phyloP scores from a whole-genome alignment of 768 basidiomycete genomes.

The Favolaschia claudopus region DNA sequence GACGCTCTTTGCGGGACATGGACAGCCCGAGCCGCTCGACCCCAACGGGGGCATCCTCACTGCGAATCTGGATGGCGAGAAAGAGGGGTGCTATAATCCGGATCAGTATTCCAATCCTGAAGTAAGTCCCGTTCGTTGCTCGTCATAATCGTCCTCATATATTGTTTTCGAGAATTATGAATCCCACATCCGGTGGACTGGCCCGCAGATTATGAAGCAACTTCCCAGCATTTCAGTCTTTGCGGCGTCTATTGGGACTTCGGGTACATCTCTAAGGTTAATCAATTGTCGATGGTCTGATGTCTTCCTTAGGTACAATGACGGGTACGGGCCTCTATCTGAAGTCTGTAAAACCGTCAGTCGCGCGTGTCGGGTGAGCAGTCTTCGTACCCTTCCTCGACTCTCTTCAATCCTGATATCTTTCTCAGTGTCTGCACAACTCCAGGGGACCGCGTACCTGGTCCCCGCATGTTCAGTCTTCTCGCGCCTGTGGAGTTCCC shows the following conservation, averaged over 20 bases:
- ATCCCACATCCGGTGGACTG: conserved; percentile 36
- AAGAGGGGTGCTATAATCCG: conserved; percentile 27
- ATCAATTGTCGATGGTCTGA: not conserved
- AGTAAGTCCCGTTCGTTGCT: not conserved
- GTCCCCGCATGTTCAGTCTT: conserved; percentile 30
- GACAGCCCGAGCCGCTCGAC: conserved; percentile 31
- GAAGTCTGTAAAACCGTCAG: conserved; percentile 28
- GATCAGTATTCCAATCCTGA: conserved; percentile 32
- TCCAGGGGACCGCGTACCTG: conserved; percentile 31
- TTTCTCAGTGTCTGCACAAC: conserved; percentile 26
- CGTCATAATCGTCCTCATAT: too few relatives aligned
- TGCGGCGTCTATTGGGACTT: conserved; percentile 32
- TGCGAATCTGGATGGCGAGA: conserved; percentile 24
- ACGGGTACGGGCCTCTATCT: conserved; percentile 33
- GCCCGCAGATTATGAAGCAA: conserved; percentile 34
- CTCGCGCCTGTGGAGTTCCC: conserved; percentile 34
- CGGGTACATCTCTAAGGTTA: conserved; percentile 13
- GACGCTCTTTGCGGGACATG: conserved; percentile 31
- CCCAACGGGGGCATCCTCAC: conserved; percentile 31
- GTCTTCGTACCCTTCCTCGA: not conserved
- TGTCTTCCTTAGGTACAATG: conserved; percentile 30
- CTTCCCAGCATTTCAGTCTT: conserved; percentile 31
- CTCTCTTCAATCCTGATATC: not conserved
- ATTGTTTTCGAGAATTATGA: conserved; percentile 28
- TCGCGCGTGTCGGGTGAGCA: conserved; percentile 28